Base-by-base conservation (phyloP, 495 filamentous ascomycete genomes). In the Clavariopsis aquatica region DNA sequence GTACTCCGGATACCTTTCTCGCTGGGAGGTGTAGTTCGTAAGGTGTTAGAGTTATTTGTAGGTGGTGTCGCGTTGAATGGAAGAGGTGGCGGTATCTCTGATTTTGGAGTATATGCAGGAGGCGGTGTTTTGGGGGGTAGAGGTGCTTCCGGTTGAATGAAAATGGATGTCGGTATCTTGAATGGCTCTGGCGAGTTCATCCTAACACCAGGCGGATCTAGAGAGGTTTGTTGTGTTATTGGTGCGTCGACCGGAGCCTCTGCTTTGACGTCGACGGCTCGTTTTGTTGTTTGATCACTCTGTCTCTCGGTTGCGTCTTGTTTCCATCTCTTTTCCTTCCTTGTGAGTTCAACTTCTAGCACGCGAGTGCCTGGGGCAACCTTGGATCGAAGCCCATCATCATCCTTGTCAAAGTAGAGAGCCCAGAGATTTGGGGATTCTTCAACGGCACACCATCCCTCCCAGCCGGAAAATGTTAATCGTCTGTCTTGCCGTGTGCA, bases 401-500 rank as follows among this genome's bases (percentile, higher is more conserved):
- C 69, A n/a, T 72, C 69, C 28, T 57, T 49, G 46, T 72, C 69
- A 31, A 69, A 72, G 55, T 72, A 72, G 2, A 72, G 43, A 4
- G 66, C 66, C 69, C 69, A 72, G 13, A 65, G 24, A n/a, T 43
- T 64, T 22, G 64, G 64, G 15, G 45, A 55, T 36, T 75, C 73
- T 53, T 75, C 66, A 5, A 74, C 73, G 24, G 73, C 73, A 27
- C 73, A 62, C 52, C 70, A 75, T 8, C 72, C 73, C 58, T 75
- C 73, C 72, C 72, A 75, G 1, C 73, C 72, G n/a, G 73, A 68
- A 45, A 75, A 74, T 1, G 65, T 75, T 58, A 75, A 27, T 13
- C 72, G 67, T 41, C 59, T 57, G 38, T 75, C 73, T 31, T 71
- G 53, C 17, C 69, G 68, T 15, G 73, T 75, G 52, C 70, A 72